Evolutionary conservation across 257 asterid genomes (phyloP).

Genomic region (Plectranthus barbatus): DNA sequence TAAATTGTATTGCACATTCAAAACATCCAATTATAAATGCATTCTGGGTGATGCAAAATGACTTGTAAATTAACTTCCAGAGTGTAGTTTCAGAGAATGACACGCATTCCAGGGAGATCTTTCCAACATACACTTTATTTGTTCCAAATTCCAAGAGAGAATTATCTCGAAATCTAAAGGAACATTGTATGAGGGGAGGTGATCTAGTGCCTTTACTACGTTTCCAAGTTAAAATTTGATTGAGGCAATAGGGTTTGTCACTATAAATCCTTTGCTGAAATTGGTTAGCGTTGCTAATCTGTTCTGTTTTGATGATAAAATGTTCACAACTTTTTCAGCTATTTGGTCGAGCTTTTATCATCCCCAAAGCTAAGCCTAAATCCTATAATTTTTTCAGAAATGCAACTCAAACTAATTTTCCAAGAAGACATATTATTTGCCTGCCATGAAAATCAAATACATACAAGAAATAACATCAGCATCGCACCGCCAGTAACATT

Average conservation of each 20-base stretch:
- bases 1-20: not conserved
- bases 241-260: not conserved
- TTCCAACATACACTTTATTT: not conserved
- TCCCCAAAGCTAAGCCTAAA: not conserved
- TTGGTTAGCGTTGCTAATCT: not conserved
- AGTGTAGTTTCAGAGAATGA: not conserved
- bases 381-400: not conserved
- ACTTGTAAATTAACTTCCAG: not conserved
- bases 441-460: conserved; percentile 12
- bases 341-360: not conserved
- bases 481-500: not conserved
- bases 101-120: not conserved
- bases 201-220: not conserved
- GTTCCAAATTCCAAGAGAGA: not conserved
- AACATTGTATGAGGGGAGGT: not conserved
- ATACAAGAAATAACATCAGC: not conserved
- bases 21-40: not conserved
- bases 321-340: not conserved
- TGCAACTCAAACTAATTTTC: not conserved
- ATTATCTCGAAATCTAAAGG: not conserved
- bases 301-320: not conserved
- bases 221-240: not conserved
- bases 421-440: not conserved
- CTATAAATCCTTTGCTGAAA: not conserved
- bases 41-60: not conserved